Evolutionary conservation across 2,329 filamentous ascomycete genomes (phyloP), one percentile per base, ranked within the genome.

Genomic region (Monilinia fructigena): DNA sequence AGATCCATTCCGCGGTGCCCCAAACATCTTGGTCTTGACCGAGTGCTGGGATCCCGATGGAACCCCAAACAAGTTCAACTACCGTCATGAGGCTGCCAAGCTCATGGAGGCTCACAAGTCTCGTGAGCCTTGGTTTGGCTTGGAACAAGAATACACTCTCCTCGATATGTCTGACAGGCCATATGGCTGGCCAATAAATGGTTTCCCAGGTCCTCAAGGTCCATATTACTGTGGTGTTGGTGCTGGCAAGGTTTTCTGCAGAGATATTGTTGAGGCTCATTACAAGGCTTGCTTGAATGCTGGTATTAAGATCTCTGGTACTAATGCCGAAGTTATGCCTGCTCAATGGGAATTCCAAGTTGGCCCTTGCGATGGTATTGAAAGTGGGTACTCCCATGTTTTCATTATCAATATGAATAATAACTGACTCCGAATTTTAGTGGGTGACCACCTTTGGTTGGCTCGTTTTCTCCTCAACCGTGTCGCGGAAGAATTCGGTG

Each of bases 141-240:
- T 99, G 23, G 94, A 97, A 79, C 94, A 98, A 79, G 94, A 98
- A 81, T 98, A 98, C 86, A 98, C 92, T 68, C 89, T 96, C 55
- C 89, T 98, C 74, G 93, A 94, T 77, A 81, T 88, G 73, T 86
- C 89, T 74, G 91, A 93, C 80, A 90, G 92, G 82, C 95, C 95
- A 65, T 97, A 93, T 77, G 95, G 95, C 82, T 96, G 92, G 91
- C 90, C 90, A 77, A 85, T 86, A 80, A 87, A 87, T 77, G 89
- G 89, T 76, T 92, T 89, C 87, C 90, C 89, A 70, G 89, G 86
- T 77, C 87, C 89, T 68, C 93, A 96, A 82, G 93, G 93, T 72
- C 92, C 92, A 70, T 96, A 96, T 86, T 97, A 96, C 89, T 97
- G 94, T 80, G 95, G 94, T 91, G 94, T 97, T 69, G 95, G 95